Evolutionary conservation across 2,329 filamentous ascomycete genomes (phyloP).

Genomic region (Stachybotrys elegans): DNA sequence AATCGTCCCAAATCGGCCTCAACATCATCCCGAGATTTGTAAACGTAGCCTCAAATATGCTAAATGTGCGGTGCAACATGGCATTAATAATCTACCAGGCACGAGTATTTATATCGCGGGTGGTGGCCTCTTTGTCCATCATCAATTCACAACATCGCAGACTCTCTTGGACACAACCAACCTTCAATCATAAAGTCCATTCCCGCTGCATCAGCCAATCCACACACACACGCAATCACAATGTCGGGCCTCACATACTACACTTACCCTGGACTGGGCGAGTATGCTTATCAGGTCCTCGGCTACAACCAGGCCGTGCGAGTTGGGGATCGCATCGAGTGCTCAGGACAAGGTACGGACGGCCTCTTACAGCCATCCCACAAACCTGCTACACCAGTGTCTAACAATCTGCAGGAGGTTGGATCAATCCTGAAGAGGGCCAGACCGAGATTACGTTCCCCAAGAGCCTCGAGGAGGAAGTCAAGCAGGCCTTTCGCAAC

Average conservation of each 20-base stretch:
- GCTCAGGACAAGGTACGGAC: slow-evolving; percentile 38
- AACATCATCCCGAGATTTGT: no score
- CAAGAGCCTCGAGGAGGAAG: slow-evolving; percentile 32
- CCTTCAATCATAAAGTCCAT: no score
- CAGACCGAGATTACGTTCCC: slow-evolving; percentile 30
- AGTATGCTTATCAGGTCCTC: slow-evolving; percentile 24
- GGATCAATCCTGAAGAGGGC: slow-evolving; percentile 13
- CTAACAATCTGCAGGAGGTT: slow-evolving; percentile 19
- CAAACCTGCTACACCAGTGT: background rate
- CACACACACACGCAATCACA: slow-evolving; percentile 1
- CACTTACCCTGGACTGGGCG: slow-evolving; percentile 20
- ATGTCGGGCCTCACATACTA: slow-evolving; percentile 26
- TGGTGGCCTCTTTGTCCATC: no score
- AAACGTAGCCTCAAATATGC: no score
- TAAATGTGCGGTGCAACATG: no score
- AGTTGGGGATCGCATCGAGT: slow-evolving; percentile 40
- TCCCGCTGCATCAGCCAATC: no score
- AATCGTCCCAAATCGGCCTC: no score
- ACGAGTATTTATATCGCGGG: no score
- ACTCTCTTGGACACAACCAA: no score
- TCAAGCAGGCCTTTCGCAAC: slow-evolving; percentile 48
- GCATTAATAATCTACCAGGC: no score
- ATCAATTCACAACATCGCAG: no score
- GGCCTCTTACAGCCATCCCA: background rate
- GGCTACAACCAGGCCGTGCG: slow-evolving; percentile 44